Base-by-base conservation (phyloP, 1,284 basidiomycete genomes). In the Ganoderma sinense region DNA sequence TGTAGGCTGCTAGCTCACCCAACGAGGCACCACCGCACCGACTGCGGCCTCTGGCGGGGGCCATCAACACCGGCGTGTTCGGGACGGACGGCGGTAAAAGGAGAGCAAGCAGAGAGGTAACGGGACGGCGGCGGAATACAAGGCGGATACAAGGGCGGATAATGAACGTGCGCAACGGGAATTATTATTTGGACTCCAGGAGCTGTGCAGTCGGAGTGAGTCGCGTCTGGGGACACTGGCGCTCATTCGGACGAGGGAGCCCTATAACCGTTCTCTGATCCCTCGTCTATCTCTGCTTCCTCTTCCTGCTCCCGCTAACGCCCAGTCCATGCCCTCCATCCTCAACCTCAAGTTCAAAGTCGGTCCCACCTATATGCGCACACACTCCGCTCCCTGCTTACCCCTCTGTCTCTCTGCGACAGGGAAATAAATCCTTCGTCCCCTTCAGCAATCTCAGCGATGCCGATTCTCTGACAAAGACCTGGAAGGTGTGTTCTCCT, bases 401-500 rank as follows among this genome's bases (percentile, higher is more conserved):
- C 72, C 56, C 69, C 67, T 73, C 70, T 69, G 71, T 62, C 76
- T 76, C 72, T 79, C 69, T 67, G 71, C 78, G 69, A 67, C 73
- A 94, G 92, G 93, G 93, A 82, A 94, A 94, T 88, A 94, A 94
- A 85, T 94, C 93, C 80, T 95, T 95, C 81, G 92, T 94, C 80
- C 92, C 93, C 71, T 94, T 95, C 84, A 92, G 91, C 80, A 94
- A 94, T 83, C 88, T 95, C 81, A 84, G 87, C 83, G 93, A 95
- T 84, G 85, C 88, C 69, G 94, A 94, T 79, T 87, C 92, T 70
- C 84, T 95, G 79, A 93, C 93, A 66, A 93, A 90, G 85, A 95
- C 94, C 75, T 95, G 93, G 94, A 94, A 94, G 87, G 93, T 92
- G 1, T 56, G 69, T n/a, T n/a, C 39, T 67, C 43, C 56, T 62